These are phyloP conservation scores for Phytopythium aichiense DNA, from an alignment of 352 stramenopile genomes.

Conservation along the genomic window DNA sequence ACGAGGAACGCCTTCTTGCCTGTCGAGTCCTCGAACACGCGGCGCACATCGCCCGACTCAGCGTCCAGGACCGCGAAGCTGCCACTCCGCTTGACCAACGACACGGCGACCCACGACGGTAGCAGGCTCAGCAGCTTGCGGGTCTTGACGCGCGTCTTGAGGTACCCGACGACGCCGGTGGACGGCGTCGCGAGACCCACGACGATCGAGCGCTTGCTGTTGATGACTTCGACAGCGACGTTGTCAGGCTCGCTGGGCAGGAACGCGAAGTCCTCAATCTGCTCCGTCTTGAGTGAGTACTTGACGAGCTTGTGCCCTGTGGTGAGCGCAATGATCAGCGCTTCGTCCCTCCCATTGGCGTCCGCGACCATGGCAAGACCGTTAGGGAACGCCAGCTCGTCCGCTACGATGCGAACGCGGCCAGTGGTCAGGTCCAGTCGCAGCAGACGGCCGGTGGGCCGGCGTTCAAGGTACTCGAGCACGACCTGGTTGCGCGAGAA, in stretches of 20 bases:
- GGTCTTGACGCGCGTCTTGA: constrained; percentile 36
- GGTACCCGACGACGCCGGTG: constrained; percentile 23
- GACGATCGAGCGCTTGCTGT: constrained; percentile 31
- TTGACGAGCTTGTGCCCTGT: constrained; percentile 59
- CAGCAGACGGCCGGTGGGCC: constrained; percentile 42
- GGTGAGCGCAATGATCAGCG: constrained; percentile 41
- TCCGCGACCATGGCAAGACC: constrained; percentile 40
- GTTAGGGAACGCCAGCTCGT: constrained; percentile 41
- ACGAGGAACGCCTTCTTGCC: constrained; percentile 29
- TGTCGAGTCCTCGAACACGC: constrained; percentile 43
- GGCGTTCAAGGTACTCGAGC: constrained; percentile 45
- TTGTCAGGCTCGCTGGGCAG: constrained; percentile 52
- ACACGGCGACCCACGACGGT: constrained; percentile 27
- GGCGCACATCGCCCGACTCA: constrained; percentile 31
- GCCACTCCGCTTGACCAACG: constrained; percentile 27
- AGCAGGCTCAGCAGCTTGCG: constrained; percentile 56
- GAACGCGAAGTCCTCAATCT: constrained; percentile 56
- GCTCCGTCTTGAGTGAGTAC: constrained; percentile 35
- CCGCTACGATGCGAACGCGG: constrained; percentile 21
- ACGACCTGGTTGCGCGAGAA: constrained; percentile 42
- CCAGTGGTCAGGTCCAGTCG: constrained; percentile 34
- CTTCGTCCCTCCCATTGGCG: constrained; percentile 12
- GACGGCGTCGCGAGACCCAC: constrained; percentile 35
- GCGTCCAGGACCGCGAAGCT: constrained; percentile 46
- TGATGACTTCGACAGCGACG: constrained; percentile 32